Conservation (phyloP, 306 rosid species). For the Oemleria cerasiformis region DNA sequence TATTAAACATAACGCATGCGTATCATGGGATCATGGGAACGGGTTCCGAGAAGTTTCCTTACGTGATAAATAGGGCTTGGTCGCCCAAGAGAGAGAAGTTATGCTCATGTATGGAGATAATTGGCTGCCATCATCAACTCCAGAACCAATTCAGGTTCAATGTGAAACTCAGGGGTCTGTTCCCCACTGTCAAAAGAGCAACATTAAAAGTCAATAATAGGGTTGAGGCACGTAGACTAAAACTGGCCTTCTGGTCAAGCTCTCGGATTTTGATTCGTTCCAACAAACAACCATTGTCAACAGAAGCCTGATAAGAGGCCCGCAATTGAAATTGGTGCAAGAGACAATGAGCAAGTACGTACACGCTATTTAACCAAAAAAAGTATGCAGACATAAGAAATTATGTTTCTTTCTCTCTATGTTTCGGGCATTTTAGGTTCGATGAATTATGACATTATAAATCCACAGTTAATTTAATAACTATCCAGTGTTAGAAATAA, state of each 20-base stretch:
- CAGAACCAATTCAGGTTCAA: constrained; percentile 84
- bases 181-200: constrained; percentile 55
- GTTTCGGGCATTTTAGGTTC: neutral
- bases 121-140: constrained; percentile 98
- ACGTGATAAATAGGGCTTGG: constrained; percentile 23
- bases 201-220: constrained; percentile 16
- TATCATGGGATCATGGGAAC: neutral
- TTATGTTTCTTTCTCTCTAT: neutral
- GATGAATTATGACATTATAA: neutral
- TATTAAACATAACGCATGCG: neutral
- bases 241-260: neutral
- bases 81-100: constrained; percentile 20
- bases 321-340: neutral
- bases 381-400: neutral
- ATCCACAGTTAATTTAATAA: neutral
- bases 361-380: neutral
- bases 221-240: neutral
- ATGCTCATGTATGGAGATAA: constrained; percentile 73
- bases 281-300: neutral
- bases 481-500: neutral
- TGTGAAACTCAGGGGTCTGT: constrained; percentile 75
- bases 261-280: neutral
- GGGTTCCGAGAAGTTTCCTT: constrained; percentile 16
- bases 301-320: neutral
- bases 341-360: neutral